A percentile compares a stretch with the other conserved stretches of the same genome.
Evolutionary conservation across 768 basidiomycete species (phyloP).

Genomic region (Leccinum truebloodii): DNA sequence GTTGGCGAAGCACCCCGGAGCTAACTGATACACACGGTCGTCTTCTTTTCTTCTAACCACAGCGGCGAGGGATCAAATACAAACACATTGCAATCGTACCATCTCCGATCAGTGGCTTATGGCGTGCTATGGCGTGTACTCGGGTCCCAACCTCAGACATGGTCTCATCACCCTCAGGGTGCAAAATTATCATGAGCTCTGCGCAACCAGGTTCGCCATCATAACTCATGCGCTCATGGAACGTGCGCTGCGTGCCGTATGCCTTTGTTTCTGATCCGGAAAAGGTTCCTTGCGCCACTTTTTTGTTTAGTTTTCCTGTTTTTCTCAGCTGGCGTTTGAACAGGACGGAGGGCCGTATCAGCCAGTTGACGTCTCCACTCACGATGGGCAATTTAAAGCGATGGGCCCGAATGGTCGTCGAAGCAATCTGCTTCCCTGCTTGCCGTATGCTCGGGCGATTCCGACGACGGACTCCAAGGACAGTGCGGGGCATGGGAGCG

Average conservation of each 20-base stretch:
- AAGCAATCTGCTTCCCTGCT: no score
- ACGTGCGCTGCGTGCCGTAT: neutral
- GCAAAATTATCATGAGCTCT: neutral
- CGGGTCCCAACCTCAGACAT: neutral
- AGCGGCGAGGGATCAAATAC: slow-evolving; percentile 70
- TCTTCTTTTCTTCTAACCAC: slow-evolving; percentile 70
- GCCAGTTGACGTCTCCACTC: no score
- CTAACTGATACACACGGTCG: slow-evolving; percentile 70
- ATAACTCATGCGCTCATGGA: neutral
- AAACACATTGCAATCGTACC: slow-evolving; percentile 78
- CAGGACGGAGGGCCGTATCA: no score
- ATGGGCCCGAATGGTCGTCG: no score
- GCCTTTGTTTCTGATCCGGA: neutral
- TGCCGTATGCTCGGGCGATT: no score
- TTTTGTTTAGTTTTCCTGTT: neutral
- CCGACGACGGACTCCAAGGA: no score
- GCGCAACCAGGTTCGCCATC: neutral
- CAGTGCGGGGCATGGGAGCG: no score
- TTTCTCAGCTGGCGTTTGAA: neutral
- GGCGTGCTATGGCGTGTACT: slow-evolving; percentile 46
- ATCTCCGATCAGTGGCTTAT: slow-evolving; percentile 51
- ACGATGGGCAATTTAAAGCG: no score
- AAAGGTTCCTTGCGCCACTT: neutral
- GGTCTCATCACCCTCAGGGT: neutral
- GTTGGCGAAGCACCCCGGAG: neutral